These are phyloP conservation scores for Paraphaeosphaeria sporulosa DNA, from an alignment of 2,329 filamentous ascomycete species.

Conservation along the genomic window DNA sequence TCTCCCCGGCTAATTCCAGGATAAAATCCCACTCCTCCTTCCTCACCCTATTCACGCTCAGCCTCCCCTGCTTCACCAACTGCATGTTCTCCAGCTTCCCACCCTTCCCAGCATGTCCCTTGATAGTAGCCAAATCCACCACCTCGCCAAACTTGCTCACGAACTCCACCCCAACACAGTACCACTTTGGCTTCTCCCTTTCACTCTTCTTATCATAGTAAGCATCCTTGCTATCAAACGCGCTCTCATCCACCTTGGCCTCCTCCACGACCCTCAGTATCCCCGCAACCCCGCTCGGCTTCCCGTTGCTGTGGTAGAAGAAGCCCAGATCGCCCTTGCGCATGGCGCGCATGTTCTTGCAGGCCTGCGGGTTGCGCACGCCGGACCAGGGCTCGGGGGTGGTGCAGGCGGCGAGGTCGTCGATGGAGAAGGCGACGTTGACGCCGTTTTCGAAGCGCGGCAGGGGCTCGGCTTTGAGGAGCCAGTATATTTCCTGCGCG, in stretches of 20 bases:
- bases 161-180: slow-evolving; percentile 87
- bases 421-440: slow-evolving; percentile 93
- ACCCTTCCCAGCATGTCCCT: slow-evolving; percentile 64
- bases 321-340: slow-evolving; percentile 90
- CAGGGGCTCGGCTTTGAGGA: slow-evolving; percentile 74
- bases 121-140: slow-evolving; percentile 75
- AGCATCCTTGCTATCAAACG: slow-evolving; percentile 73
- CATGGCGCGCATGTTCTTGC: slow-evolving; percentile 92
- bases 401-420: slow-evolving; percentile 77
- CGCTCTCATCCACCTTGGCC: slow-evolving; percentile 79
- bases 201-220: slow-evolving; percentile 86
- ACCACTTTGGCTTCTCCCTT: slow-evolving; percentile 78
- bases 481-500: slow-evolving; percentile 52
- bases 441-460: slow-evolving; percentile 84
- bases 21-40: slow-evolving; percentile 71
- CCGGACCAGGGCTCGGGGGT: slow-evolving; percentile 90
- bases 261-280: slow-evolving; percentile 89
- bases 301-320: slow-evolving; percentile 97
- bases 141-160: slow-evolving; percentile 78
- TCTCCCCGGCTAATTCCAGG: slow-evolving; percentile 55
- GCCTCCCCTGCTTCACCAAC: slow-evolving; percentile 78
- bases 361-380: slow-evolving; percentile 65
- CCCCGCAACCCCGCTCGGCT: slow-evolving; percentile 85
- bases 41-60: slow-evolving; percentile 79
- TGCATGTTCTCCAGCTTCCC: slow-evolving; percentile 77